phyloP scores from a whole-genome alignment of 139 green algal species.

The Volvox reticuliferus region DNA sequence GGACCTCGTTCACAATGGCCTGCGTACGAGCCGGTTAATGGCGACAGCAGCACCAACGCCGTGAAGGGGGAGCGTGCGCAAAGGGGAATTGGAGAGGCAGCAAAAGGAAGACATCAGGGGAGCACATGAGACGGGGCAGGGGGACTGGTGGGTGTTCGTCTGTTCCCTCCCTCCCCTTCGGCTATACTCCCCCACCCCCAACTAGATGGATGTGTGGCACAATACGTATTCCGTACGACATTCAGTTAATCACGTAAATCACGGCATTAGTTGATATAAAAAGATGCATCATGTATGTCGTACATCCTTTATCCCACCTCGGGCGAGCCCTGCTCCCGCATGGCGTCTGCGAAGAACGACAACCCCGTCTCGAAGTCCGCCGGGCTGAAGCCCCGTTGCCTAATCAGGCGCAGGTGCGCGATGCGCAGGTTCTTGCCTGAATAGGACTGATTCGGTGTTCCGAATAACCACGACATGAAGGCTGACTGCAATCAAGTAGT shows the following conservation, averaged over 20 bases:
- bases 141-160: no score
- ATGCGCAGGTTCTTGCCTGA: neutral
- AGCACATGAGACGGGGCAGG: no score
- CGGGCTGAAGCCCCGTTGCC: constrained; percentile 27
- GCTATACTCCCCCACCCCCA: no score
- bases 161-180: no score
- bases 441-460: neutral
- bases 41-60: no score
- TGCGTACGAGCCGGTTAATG: neutral
- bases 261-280: no score
- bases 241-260: no score
- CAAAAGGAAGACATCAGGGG: no score
- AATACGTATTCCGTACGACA: no score
- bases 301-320: constrained; percentile 3
- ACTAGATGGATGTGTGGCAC: no score
- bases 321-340: neutral
- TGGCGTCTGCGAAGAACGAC: neutral
- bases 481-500: constrained; percentile 14
- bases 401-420: constrained; percentile 21
- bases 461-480: constrained; percentile 28
- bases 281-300: neutral
- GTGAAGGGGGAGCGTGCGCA: no score
- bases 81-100: no score
- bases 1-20: neutral
- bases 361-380: constrained; percentile 16